Conservation (phyloP, 140 eudicot genomes). For the Bidens hawaiensis region DNA sequence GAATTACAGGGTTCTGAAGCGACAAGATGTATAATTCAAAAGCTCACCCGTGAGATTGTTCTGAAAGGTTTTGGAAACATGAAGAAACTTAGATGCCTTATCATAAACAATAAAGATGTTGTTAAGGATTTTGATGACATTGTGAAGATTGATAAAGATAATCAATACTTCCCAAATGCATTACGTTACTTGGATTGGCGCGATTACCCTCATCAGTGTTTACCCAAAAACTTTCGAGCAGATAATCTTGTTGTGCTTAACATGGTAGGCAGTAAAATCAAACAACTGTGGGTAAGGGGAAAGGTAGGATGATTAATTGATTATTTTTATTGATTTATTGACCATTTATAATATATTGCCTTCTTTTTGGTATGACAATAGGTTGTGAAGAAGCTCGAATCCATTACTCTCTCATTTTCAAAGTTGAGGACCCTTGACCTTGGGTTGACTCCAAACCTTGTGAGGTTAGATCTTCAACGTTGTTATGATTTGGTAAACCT, state of each 20-base stretch:
- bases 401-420: background rate
- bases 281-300: conserved; percentile 10
- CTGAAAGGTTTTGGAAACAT: conserved; percentile 14
- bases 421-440: conserved; percentile 16
- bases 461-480: conserved; percentile 1
- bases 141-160: background rate
- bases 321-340: background rate
- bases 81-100: conserved; percentile 22
- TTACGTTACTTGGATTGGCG: conserved; percentile 11
- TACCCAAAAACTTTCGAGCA: conserved; percentile 10
- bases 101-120: background rate
- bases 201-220: background rate
- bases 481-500: background rate
- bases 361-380: background rate
- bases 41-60: background rate
- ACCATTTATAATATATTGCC: background rate
- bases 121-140: background rate
- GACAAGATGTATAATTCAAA: background rate
- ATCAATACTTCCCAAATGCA: background rate
- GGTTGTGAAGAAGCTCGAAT: conserved; percentile 11
- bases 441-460: conserved; percentile 11
- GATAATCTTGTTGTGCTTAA: conserved; percentile 10
- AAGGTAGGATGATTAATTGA: background rate
- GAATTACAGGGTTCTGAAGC: conserved; percentile 16
- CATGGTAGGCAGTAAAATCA: background rate